Conservation (phyloP, 345 rosid species). For the Mangifera indica region DNA sequence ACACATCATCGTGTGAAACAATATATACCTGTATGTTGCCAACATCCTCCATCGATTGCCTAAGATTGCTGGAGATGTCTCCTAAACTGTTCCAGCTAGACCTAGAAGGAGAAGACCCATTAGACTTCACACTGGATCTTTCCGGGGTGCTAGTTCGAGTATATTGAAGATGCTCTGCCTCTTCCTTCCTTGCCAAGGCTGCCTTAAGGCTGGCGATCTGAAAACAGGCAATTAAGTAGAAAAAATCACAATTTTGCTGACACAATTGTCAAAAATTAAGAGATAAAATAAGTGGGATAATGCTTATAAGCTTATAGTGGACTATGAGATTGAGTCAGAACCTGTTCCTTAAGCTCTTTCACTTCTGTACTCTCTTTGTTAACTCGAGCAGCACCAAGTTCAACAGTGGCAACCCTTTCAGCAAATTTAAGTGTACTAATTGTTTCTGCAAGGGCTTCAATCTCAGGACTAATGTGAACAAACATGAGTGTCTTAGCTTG, state of each 20-base stretch:
- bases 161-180: conserved; percentile 39
- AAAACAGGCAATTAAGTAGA: conserved; percentile 4
- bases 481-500: conserved; percentile 99
- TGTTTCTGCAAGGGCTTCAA: conserved; percentile 79
- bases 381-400: conserved; percentile 91
- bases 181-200: conserved; percentile 67
- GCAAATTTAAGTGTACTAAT: conserved; percentile 95
- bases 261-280: neutral
- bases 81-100: conserved; percentile 45
- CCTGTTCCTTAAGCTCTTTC: conserved; percentile 92
- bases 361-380: conserved; percentile 77
- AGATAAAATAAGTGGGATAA: neutral
- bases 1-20: neutral
- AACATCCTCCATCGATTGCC: conserved; percentile 53
- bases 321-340: conserved; percentile 4
- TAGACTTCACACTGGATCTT: conserved; percentile 41
- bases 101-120: conserved; percentile 42
- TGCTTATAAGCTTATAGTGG: too few species aligned
- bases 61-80: conserved; percentile 32
- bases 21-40: conserved; percentile 58
- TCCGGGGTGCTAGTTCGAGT: conserved; percentile 48
- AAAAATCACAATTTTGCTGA: neutral
- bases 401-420: conserved; percentile 90
- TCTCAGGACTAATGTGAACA: conserved; percentile 88
- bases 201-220: conserved; percentile 76